Percentiles rank a stretch among this genome's conserved stretches.
Conservation (phyloP, 1,284 basidiomycete species). For the Ustilago esculenta region DNA sequence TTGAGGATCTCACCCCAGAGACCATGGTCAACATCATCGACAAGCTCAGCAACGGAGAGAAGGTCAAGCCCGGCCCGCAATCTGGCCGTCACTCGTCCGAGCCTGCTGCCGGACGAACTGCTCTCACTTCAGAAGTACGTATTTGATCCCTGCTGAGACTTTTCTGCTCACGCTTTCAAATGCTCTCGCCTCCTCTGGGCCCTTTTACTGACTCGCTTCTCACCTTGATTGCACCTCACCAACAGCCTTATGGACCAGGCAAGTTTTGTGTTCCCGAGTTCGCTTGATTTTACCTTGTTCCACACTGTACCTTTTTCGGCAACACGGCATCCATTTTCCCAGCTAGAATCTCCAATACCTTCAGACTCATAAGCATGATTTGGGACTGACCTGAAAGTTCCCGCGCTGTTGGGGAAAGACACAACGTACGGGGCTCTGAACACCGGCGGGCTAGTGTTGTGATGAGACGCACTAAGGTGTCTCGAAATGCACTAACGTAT, state of each 20-base stretch:
- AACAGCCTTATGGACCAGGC: slow-evolving; percentile 92
- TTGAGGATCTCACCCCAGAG: slow-evolving; percentile 95
- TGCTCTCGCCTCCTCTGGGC: no score
- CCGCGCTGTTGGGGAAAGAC: no score
- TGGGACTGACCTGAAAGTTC: background rate
- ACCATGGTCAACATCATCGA: slow-evolving; percentile 88
- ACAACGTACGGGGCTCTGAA: no score
- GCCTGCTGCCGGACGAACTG: slow-evolving; percentile 79
- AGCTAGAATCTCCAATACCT: slow-evolving; percentile 31
- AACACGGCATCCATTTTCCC: background rate
- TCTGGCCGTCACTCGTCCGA: slow-evolving; percentile 84
- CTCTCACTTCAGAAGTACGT: slow-evolving; percentile 81
- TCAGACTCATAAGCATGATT: background rate
- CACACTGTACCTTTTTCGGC: slow-evolving; percentile 2
- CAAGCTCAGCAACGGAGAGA: slow-evolving; percentile 83
- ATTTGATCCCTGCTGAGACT: no score
- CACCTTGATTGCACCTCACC: background rate
- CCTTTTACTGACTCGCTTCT: slow-evolving; percentile 6
- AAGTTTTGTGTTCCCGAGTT: slow-evolving; percentile 89
- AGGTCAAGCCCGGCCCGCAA: slow-evolving; percentile 91
- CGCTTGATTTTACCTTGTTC: slow-evolving; percentile 63
- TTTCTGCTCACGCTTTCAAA: no score
- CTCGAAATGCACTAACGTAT: no score
- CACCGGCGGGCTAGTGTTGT: no score
- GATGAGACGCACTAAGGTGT: no score